Conservation (phyloP, 306 rosid species). For the Fragaria ananassa region DNA sequence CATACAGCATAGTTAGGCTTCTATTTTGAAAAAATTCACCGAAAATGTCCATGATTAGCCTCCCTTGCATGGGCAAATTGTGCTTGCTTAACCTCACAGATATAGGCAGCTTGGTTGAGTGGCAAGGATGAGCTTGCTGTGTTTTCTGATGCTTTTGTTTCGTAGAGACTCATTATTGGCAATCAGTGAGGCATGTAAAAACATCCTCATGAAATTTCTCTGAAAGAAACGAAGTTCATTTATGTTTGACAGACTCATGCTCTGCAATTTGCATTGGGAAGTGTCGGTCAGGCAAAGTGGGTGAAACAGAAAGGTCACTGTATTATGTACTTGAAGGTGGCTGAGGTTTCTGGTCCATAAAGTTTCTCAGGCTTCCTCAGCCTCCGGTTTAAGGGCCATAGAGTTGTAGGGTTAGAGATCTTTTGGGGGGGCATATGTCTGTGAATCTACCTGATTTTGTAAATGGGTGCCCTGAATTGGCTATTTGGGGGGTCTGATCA, state of each 20-base stretch:
- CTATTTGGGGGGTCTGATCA: conserved; percentile 25
- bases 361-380: background rate
- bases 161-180: conserved; percentile 21
- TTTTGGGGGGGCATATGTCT: conserved; percentile 23
- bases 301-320: conserved; percentile 17
- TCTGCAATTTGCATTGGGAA: background rate
- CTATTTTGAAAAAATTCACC: background rate
- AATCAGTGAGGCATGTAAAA: conserved; percentile 26
- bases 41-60: background rate
- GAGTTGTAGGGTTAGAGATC: conserved; percentile 28
- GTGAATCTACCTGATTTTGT: conserved; percentile 9
- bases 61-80: background rate
- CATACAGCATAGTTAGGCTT: background rate
- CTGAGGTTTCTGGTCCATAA: conserved; percentile 29
- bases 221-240: conserved; percentile 4
- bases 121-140: conserved; percentile 5
- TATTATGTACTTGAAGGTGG: conserved; percentile 8
- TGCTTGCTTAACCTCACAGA: background rate
- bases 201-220: conserved; percentile 22
- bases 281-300: conserved; percentile 57
- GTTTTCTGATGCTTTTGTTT: conserved; percentile 3
- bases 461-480: conserved; percentile 10
- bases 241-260: background rate
- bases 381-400: conserved; percentile 13
- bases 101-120: background rate